Base-by-base conservation (phyloP, 2,329 filamentous ascomycete species). In the Apiospora hydei region DNA sequence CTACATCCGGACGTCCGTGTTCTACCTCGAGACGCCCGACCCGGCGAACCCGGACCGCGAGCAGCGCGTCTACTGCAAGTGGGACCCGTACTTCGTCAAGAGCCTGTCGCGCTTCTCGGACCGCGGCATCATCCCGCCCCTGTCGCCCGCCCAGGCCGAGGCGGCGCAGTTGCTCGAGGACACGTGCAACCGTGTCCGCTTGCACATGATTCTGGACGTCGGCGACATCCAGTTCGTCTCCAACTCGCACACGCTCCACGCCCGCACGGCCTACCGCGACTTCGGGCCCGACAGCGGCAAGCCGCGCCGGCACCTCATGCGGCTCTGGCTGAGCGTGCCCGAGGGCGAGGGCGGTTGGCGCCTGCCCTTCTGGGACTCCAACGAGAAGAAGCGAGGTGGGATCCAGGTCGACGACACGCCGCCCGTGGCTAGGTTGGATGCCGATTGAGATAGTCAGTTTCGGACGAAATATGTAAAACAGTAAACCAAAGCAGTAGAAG, bases 181-280 rank as follows among this genome's bases (percentile, higher is more conserved):
- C 44, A 95, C 92, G 0, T 96, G 93, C 83, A 85, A 92, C 78
- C 85, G 89, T 7, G 85, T 95, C 69, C 88, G 92, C 4, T 85
- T 97, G 75, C 94, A 97, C 83, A 97, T 97, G 94, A 84, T 96
- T 61, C 87, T 97, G 11, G 93, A 96, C 76, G 89, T 96, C 24
- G 94, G 94, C 67, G 94, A 97, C 78, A 95, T 97, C 74, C 95
- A 97, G 82, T 96, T 97, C 82, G 79, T 97, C 71, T 90, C 90
- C 76, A 97, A 97, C 80, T 88, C 88, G 68, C 94, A 97, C 79
- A 87, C 96, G 3, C 82, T 97, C 67, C 95, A 97, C 80, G 93
- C 94, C 0, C 85, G 94, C 67, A 97, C 94, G 0, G 93, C 88
- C 41, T 97, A 97, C 83, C 93, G 86, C 74, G 93, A 94, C 77